Evolutionary conservation across 176 grass and related monocot genomes (phyloP), one percentile per base, ranked within the genome.

Genomic region (Cenchrus fungigraminus): DNA sequence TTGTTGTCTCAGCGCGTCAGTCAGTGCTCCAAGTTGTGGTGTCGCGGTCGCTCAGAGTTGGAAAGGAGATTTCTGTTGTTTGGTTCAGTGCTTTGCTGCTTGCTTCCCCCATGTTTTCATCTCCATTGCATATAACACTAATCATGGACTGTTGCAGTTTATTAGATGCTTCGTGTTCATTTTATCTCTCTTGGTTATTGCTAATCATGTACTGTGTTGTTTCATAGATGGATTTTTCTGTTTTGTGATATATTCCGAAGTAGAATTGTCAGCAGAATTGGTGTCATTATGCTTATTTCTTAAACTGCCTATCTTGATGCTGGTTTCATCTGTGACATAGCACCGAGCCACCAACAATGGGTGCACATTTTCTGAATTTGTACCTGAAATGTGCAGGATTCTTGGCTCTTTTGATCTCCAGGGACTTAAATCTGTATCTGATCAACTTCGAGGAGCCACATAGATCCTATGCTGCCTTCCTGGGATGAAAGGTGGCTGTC

Each of bases 401-500:
- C 28, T 65, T 61, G 15, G 9, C 47, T 0, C 8, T 34, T 52
- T 40, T 1, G 8, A 16, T 63, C 59, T 80, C 63, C 80, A 84
- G 62, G 70, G 14, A 44, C 34, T 20, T 74, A 17, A 31, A 62
- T 62, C 5, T 13, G 44, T 53, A 46, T 74, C 52, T 61, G 22
- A 49, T 47, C 51, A 7, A 49, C 8, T 79, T 44, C n/a, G 22
- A 69, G 74, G 5, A 49, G 9, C 20, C 40, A 49, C 12, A 49
- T 22, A 78, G 15, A 28, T 65, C 85, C 55, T 81, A 87, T 87
- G 89, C 85, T 87, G 28, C 64, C 76, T 77, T 77, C 1, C 25
- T 29, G 1, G 15, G 81, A 91, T 91, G 89, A 91, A 84, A 76
- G 85, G 76, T 0, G 69, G 55, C 20, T 75, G 72, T 84, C 34